These are phyloP conservation scores for barley (Hordeum vulgare) DNA, from an alignment of 176 grass and related monocot species.

Conservation along the genomic window DNA sequence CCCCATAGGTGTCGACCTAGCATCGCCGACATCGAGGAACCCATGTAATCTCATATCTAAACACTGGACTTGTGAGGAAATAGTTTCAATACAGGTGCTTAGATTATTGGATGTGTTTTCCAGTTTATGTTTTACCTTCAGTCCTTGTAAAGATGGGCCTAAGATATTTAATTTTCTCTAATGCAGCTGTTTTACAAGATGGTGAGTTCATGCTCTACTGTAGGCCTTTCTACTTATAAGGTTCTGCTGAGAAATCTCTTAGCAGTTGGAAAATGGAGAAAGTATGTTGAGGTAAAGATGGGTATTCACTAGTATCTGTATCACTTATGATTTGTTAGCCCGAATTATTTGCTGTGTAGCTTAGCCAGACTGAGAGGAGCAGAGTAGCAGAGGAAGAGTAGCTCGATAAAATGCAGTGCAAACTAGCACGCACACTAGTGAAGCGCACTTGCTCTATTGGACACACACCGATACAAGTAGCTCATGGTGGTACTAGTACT, in stretches of 20 bases:
- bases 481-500: too few relatives aligned
- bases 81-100: not conserved
- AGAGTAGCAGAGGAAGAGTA: too few relatives aligned
- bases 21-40: too few relatives aligned
- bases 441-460: too few relatives aligned
- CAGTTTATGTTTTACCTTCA: not conserved
- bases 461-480: too few relatives aligned
- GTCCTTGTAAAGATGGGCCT: slow-evolving; percentile 6
- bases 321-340: too few relatives aligned
- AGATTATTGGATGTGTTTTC: not conserved
- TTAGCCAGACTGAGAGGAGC: too few relatives aligned
- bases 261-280: slow-evolving; percentile 89
- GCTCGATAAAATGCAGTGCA: too few relatives aligned
- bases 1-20: too few relatives aligned
- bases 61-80: not conserved
- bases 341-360: too few relatives aligned
- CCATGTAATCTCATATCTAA: not conserved
- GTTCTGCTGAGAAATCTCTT: slow-evolving; percentile 82
- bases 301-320: slow-evolving; percentile 7
- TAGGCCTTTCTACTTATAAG: slow-evolving; percentile 60
- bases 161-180: slow-evolving; percentile 26
- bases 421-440: too few relatives aligned
- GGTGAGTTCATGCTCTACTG: slow-evolving; percentile 38
- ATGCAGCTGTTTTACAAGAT: slow-evolving; percentile 80
- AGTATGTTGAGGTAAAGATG: slow-evolving; percentile 66